phyloP scores from a whole-genome alignment of 805 yeast genomes.

The Lipomyces spencermartinsiae region DNA sequence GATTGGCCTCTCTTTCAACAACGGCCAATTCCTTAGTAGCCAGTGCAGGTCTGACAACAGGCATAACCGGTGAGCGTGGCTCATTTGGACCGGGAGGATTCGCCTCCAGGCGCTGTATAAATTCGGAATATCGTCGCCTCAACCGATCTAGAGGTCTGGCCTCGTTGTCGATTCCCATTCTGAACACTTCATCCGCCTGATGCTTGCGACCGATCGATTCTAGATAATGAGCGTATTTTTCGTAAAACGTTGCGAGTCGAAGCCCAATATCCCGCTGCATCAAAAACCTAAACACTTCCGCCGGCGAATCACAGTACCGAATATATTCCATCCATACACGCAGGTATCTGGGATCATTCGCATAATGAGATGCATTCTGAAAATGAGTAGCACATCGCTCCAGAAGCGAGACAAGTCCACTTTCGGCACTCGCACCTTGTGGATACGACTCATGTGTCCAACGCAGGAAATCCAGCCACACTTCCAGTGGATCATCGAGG shows the following conservation, averaged over 20 bases:
- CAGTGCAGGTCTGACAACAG: constrained; percentile 46
- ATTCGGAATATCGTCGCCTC: constrained; percentile 52
- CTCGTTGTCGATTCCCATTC: constrained; percentile 59
- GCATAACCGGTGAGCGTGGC: constrained; percentile 49
- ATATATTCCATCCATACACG: constrained; percentile 83
- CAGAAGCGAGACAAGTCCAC: constrained; percentile 67
- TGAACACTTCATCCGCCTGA: constrained; percentile 67
- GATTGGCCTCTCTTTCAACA: constrained; percentile 12
- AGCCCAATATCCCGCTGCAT: constrained; percentile 74
- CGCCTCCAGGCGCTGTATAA: constrained; percentile 50
- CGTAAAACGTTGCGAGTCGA: constrained; percentile 73
- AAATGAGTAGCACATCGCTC: constrained; percentile 77
- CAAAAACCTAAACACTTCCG: constrained; percentile 73
- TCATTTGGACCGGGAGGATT: constrained; percentile 42
- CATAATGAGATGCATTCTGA: constrained; percentile 68
- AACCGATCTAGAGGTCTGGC: constrained; percentile 72
- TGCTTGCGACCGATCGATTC: constrained; percentile 55
- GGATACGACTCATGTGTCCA: constrained; percentile 71
- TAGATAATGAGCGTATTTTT: constrained; percentile 71
- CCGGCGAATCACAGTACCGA: constrained; percentile 68
- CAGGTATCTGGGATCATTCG: constrained; percentile 81
- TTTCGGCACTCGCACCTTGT: constrained; percentile 64
- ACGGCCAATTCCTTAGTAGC: constrained; percentile 46
- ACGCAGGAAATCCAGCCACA: constrained; percentile 72
- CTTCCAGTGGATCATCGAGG: constrained; percentile 82